Evolutionary conservation across 805 yeast species (phyloP), one percentile per base, ranked within the genome.

Genomic region (Cyberlindnera veronae): DNA sequence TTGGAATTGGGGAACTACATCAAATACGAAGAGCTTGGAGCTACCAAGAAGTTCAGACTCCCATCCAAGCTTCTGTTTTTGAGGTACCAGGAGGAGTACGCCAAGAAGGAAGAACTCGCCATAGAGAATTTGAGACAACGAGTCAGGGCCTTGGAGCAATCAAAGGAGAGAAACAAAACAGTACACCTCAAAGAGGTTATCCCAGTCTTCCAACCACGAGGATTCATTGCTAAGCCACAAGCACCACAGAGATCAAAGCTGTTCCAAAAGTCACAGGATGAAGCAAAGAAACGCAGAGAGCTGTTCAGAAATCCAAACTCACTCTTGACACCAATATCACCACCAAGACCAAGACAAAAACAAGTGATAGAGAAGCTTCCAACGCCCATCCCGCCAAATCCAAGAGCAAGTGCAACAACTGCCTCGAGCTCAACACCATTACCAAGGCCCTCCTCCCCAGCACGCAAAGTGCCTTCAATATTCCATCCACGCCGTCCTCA

Each of bases 61-160:
- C 70, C 71, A 0, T 62, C 59, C 15, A 56, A 67, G 38, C 50
- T 65, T 48, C 45, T 68, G 5, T 64, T 59, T 38, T 45, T 60
- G 32, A 56, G 57, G 40, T 62, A 63, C 36, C 54, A 56, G 20
- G 49, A 60, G 23, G 71, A 67, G 22, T 54, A 53, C 8, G 34
- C 49, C 2, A 48, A 49, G 36, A 68, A 64, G 40, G 63, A 63
- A 32, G 61, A 60, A 28, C 44, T 55, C 32, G 66, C 65, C 15
- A 58, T 67, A 4, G 63, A 57, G 38, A 60, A 61, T 27, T 43
- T 65, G 38, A 54, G 70, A 47, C 47, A 54, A 26, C 51, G 57
- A 32, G 58, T 57, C 51, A 53, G 49, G 34, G 50, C 51, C 41
- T 46, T 57, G 9, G 50, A 60, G 36, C 48, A 57, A 30, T 60